phyloP scores from a whole-genome alignment of 2,329 filamentous ascomycete genomes.

The Talaromyces sp. region DNA sequence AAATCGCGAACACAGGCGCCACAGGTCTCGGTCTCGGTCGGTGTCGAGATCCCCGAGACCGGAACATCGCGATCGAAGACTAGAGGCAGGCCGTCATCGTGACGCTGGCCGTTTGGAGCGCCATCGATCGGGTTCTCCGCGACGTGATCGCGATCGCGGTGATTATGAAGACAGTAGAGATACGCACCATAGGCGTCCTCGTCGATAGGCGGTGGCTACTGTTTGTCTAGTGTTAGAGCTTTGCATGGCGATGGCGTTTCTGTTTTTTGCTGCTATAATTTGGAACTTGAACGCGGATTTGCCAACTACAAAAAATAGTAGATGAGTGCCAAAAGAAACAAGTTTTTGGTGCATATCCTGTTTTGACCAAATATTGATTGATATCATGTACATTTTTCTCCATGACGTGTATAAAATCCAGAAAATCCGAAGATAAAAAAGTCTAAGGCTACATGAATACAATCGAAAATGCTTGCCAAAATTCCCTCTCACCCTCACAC shows the following conservation, averaged over 20 bases:
- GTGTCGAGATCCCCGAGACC: slow-evolving; percentile 29
- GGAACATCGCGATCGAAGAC: slow-evolving; percentile 26
- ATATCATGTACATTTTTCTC: not conserved
- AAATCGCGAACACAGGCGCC: slow-evolving; percentile 4
- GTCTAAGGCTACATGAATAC: slow-evolving; percentile 1
- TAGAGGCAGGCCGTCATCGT: not conserved
- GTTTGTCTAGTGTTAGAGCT: not conserved
- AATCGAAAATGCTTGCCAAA: not conserved
- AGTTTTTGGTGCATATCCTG: not conserved
- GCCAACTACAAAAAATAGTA: no score
- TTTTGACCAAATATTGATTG: not conserved
- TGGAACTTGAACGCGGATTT: not conserved
- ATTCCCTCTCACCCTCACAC: not conserved
- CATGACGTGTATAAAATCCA: not conserved
- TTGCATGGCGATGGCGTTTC: slow-evolving; percentile 20
- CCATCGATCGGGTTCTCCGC: slow-evolving; percentile 3
- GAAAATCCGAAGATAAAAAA: not conserved
- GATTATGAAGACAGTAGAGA: not conserved
- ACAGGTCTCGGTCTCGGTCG: slow-evolving; percentile 14
- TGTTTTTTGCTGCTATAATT: not conserved
- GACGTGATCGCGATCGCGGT: not conserved
- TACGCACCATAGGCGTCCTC: not conserved
- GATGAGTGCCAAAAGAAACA: no score
- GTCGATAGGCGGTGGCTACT: not conserved
- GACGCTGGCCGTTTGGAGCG: not conserved